A percentile compares a stretch with the other conserved stretches of the same genome.
phyloP scores from a whole-genome alignment of 306 rosid genomes.

The Arachis hypogaea region DNA sequence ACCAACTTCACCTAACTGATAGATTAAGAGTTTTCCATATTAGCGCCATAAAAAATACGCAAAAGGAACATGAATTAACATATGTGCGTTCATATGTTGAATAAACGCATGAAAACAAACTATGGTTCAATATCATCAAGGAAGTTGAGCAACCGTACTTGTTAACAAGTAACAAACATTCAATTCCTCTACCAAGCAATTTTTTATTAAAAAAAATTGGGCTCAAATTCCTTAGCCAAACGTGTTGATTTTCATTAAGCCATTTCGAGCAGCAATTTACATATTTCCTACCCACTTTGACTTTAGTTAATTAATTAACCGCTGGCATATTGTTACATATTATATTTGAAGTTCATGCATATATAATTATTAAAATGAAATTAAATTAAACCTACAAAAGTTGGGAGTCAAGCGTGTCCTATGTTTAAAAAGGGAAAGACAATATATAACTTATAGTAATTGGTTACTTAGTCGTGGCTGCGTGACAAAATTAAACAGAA shows the following conservation, averaged over 20 bases:
- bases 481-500: constrained; percentile 5
- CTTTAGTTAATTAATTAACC: constrained; percentile 14
- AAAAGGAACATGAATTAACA: constrained; percentile 15
- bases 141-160: constrained; percentile 44
- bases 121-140: not conserved
- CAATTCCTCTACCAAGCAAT: constrained; percentile 13
- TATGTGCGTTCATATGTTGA: not conserved
- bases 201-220: no score
- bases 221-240: not conserved
- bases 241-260: constrained; percentile 12
- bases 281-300: constrained; percentile 42
- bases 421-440: no score
- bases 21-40: constrained; percentile 20
- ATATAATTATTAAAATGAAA: no score
- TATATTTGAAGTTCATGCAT: not conserved
- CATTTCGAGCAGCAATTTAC: constrained; percentile 16
- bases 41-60: not conserved
- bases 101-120: not conserved
- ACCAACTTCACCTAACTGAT: constrained; percentile 44
- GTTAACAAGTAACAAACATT: constrained; percentile 30
- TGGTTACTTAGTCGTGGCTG: constrained; percentile 27
- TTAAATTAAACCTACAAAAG: no score
- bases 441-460: not conserved
- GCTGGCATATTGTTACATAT: not conserved
- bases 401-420: no score